Percentiles rank a stretch among this genome's conserved stretches.
phyloP scores from a whole-genome alignment of 2,329 filamentous ascomycete species.

The Neocucurbitaria cava region DNA sequence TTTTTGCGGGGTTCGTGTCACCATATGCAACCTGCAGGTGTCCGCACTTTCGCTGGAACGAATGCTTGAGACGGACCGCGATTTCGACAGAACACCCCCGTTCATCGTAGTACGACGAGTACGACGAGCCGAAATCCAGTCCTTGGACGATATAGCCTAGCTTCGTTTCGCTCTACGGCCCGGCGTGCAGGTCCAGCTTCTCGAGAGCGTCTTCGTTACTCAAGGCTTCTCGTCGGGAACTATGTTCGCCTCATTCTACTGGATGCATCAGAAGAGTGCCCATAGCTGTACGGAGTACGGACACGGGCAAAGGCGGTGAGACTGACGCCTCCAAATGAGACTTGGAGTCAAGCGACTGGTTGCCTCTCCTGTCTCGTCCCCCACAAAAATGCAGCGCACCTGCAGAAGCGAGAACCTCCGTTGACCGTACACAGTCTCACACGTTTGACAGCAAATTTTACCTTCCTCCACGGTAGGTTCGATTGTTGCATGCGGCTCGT shows the following conservation, averaged over 20 bases:
- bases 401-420: conserved; percentile 33
- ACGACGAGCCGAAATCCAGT: not conserved
- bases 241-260: conserved; percentile 7
- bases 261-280: not conserved
- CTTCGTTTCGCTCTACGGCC: conserved; percentile 6
- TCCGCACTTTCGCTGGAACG: conserved; percentile 8
- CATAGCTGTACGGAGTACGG: not conserved
- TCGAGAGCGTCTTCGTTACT: not conserved
- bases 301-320: conserved; percentile 29
- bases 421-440: conserved; percentile 3
- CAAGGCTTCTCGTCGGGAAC: not conserved
- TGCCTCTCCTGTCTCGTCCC: conserved; percentile 17
- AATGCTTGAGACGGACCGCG: conserved; percentile 1
- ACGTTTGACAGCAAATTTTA: not conserved
- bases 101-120: not conserved
- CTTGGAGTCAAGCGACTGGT: conserved; percentile 21
- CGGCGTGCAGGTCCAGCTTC: conserved; percentile 4
- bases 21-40: conserved; percentile 11
- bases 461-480: not conserved
- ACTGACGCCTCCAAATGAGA: conserved; percentile 16
- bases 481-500: not conserved
- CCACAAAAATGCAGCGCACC: conserved; percentile 32
- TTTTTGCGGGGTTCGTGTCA: conserved; percentile 16
- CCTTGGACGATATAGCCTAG: not conserved
- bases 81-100: conserved; percentile 6